Evolutionary conservation across 2,329 filamentous ascomycete species (phyloP).

Genomic region (Botrytis fragariae): DNA sequence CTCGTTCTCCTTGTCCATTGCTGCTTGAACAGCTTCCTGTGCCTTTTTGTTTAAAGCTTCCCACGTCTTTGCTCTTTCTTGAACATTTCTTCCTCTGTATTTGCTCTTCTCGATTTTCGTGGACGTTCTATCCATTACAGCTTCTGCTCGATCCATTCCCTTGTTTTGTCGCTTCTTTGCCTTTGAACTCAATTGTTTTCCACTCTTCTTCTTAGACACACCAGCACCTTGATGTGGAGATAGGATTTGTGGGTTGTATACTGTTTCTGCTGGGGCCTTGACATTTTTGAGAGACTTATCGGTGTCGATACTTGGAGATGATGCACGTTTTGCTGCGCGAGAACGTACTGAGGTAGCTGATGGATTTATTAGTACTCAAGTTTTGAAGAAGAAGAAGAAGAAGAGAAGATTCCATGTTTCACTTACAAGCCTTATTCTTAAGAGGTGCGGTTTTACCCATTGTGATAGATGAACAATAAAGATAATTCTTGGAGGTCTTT

Average conservation of each 20-base stretch:
- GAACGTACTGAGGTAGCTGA: slow-evolving; percentile 62
- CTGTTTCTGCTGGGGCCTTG: slow-evolving; percentile 49
- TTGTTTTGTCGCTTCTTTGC: slow-evolving; percentile 56
- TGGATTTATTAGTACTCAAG: neutral
- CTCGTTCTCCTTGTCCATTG: slow-evolving; percentile 28
- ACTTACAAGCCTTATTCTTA: slow-evolving; percentile 36
- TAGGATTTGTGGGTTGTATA: slow-evolving; percentile 61
- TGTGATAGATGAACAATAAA: slow-evolving; percentile 13
- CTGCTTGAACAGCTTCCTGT: slow-evolving; percentile 32
- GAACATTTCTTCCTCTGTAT: slow-evolving; percentile 47
- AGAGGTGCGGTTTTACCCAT: slow-evolving; percentile 39
- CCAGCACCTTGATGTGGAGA: slow-evolving; percentile 66
- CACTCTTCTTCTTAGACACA: slow-evolving; percentile 64
- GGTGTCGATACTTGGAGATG: slow-evolving; percentile 66
- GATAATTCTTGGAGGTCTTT: neutral
- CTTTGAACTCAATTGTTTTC: slow-evolving; percentile 53
- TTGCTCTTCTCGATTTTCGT: slow-evolving; percentile 56
- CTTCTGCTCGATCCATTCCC: slow-evolving; percentile 57
- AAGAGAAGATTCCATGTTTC: neutral
- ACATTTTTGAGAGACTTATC: slow-evolving; percentile 68
- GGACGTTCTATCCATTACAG: slow-evolving; percentile 57
- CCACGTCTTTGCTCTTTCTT: slow-evolving; percentile 54
- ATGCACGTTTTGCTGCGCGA: slow-evolving; percentile 70
- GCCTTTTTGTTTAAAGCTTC: slow-evolving; percentile 54
- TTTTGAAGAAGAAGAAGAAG: neutral